A percentile compares a stretch with the other conserved stretches of the same genome.
phyloP scores from a whole-genome alignment of 768 basidiomycete genomes.

The Russula foetens region DNA sequence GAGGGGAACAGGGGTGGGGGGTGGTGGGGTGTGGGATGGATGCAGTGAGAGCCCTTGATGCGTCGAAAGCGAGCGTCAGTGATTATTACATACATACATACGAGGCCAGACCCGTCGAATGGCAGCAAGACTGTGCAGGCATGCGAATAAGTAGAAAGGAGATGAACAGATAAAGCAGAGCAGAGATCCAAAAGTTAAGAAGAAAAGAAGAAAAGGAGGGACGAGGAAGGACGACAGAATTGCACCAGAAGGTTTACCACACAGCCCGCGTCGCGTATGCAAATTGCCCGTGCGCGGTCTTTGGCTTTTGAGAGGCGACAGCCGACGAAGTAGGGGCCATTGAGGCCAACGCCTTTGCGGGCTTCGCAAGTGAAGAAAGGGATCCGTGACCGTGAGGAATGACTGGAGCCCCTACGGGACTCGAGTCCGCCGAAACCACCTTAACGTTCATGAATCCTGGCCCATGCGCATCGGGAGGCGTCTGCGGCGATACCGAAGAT shows the following conservation, averaged over 20 bases:
- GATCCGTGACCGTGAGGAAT: constrained; percentile 12
- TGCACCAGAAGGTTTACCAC: constrained; percentile 7
- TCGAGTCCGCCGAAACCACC: constrained; percentile 13
- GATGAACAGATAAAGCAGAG: too few species aligned
- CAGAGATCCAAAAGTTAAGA: constrained; percentile 5
- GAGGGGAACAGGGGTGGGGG: too few species aligned
- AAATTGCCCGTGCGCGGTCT: constrained; percentile 13
- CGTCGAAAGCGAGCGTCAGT: constrained; percentile 7
- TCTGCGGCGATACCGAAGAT: constrained; percentile 26
- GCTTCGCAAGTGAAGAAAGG: background rate
- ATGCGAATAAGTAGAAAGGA: background rate
- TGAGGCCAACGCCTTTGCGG: background rate
- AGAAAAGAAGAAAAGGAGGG: background rate
- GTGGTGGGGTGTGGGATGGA: background rate
- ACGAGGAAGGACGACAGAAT: background rate
- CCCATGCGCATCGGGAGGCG: constrained; percentile 21
- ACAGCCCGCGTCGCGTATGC: constrained; percentile 14
- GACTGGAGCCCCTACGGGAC: background rate
- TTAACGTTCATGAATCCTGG: constrained; percentile 3
- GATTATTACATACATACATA: constrained; percentile 19
- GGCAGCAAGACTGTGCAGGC: background rate
- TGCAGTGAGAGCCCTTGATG: constrained; percentile 9
- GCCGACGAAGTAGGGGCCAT: background rate
- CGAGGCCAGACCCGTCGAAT: too few species aligned
- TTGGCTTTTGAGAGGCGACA: constrained; percentile 6